These are phyloP conservation scores for Backusella luteola DNA, from an alignment of 192 early-diverging fungal genomes.

Conservation along the genomic window DNA sequence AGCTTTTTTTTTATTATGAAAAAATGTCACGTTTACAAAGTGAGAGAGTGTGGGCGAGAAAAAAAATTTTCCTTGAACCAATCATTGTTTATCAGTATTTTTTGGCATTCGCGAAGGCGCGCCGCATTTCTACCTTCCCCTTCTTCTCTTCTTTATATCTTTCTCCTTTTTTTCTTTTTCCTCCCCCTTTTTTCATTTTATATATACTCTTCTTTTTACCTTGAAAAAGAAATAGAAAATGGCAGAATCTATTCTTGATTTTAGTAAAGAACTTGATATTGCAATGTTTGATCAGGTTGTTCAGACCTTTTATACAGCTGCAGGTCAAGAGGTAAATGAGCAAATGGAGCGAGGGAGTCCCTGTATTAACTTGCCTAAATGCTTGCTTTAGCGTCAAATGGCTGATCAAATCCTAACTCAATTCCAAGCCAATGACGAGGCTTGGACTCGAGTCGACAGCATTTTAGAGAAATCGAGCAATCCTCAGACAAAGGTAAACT, in stretches of 20 bases:
- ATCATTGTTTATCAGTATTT: not conserved
- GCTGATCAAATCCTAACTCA: constrained; percentile 87
- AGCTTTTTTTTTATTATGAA: not conserved
- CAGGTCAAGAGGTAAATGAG: constrained; percentile 60
- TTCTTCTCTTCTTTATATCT: not conserved
- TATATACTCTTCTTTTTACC: not conserved
- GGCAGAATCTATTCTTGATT: constrained; percentile 79
- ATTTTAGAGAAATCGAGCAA: constrained; percentile 84
- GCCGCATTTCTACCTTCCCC: not conserved
- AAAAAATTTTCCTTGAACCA: not conserved
- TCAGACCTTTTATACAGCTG: constrained; percentile 70
- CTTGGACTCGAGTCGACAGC: constrained; percentile 93
- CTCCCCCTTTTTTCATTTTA: not conserved
- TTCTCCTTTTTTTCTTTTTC: not conserved
- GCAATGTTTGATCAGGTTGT: constrained; percentile 88
- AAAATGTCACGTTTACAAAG: not conserved
- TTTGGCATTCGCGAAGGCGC: constrained; percentile 8
- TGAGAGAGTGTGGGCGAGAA: not conserved
- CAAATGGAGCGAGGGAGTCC: not conserved
- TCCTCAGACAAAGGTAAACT: constrained; percentile 78
- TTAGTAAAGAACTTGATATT: constrained; percentile 84
- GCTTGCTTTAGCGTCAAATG: constrained; percentile 65
- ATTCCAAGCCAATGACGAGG: constrained; percentile 93
- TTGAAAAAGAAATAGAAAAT: constrained; percentile 13
- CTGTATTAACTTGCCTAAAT: not conserved